Evolutionary conservation across 2,329 filamentous ascomycete genomes (phyloP).

Genomic region (Harringtonia aguacate): DNA sequence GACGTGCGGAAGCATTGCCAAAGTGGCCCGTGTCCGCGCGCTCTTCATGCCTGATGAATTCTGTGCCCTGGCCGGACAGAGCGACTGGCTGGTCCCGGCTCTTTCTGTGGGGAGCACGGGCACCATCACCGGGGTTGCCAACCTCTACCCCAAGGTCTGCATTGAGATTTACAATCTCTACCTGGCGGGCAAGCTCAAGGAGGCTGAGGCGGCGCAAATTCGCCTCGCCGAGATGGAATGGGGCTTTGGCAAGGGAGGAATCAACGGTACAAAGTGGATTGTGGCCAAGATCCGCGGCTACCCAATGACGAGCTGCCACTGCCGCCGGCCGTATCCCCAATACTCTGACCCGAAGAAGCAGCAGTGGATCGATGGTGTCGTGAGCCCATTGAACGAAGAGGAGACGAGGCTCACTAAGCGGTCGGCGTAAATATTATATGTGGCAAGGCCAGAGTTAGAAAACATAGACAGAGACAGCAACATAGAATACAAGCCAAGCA

Average conservation of each 20-base stretch:
- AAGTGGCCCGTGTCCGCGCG: constrained; percentile 47
- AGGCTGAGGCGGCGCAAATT: constrained; percentile 38
- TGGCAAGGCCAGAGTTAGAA: too few relatives aligned
- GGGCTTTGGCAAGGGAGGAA: constrained; percentile 46
- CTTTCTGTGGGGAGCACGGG: constrained; percentile 45
- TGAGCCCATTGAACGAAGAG: too few relatives aligned
- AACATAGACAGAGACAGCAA: too few relatives aligned
- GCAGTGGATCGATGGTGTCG: too few relatives aligned
- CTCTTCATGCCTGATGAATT: constrained; percentile 42
- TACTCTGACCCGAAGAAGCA: constrained; percentile 34
- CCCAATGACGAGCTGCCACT: constrained; percentile 36
- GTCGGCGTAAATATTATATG: too few relatives aligned
- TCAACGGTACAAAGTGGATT: constrained; percentile 51
- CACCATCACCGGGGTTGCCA: constrained; percentile 48
- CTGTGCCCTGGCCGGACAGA: constrained; percentile 58
- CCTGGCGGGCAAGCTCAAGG: constrained; percentile 30
- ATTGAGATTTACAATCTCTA: constrained; percentile 38
- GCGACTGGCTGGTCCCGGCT: constrained; percentile 55
- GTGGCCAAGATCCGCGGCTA: constrained; percentile 44
- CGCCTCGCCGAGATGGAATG: constrained; percentile 41
- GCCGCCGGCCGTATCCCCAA: constrained; percentile 41
- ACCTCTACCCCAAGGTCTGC: constrained; percentile 44
- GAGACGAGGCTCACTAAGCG: too few relatives aligned
- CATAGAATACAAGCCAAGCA: too few relatives aligned
- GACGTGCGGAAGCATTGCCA: constrained; percentile 61